A percentile compares a stretch with the other conserved stretches of the same genome.
Evolutionary conservation across 2,329 filamentous ascomycete genomes (phyloP).

Genomic region (Aspergillus sp.): DNA sequence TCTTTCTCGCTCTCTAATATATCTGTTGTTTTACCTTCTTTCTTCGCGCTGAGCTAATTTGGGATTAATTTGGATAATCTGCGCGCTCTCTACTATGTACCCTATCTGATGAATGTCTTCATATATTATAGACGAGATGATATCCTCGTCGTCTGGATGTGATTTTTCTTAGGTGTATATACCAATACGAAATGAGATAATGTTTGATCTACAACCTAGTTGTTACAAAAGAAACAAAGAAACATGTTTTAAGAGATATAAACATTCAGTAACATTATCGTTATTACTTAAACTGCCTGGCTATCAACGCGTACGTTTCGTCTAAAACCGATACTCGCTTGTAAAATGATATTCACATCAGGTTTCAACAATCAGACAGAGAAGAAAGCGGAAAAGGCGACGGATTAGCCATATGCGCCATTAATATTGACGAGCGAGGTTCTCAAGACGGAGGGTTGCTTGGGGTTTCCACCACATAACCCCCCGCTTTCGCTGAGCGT

Average conservation of each 20-base stretch:
- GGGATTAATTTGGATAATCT: background rate
- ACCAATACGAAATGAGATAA: background rate
- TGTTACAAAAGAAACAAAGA: background rate
- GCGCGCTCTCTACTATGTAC: background rate
- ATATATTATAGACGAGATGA: constrained; percentile 9
- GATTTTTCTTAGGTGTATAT: background rate
- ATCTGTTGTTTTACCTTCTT: no score
- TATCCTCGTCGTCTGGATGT: constrained; percentile 4
- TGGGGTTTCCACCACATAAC: background rate
- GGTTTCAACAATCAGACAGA: constrained; percentile 8
- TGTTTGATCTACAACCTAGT: background rate
- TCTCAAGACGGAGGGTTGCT: background rate
- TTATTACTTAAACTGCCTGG: constrained; percentile 19
- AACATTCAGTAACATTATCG: constrained; percentile 14
- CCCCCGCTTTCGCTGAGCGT: background rate
- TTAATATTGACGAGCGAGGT: background rate
- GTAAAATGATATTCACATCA: constrained; percentile 6
- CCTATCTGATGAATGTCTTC: background rate
- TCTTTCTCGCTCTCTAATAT: background rate
- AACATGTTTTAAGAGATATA: background rate
- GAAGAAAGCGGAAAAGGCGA: background rate
- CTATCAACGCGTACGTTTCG: constrained; percentile 15
- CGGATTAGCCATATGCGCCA: background rate
- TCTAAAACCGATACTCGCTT: constrained; percentile 17
- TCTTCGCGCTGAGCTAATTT: background rate